These are phyloP conservation scores for Yarrowia sp. DNA, from an alignment of 805 yeast genomes.

Conservation along the genomic window DNA sequence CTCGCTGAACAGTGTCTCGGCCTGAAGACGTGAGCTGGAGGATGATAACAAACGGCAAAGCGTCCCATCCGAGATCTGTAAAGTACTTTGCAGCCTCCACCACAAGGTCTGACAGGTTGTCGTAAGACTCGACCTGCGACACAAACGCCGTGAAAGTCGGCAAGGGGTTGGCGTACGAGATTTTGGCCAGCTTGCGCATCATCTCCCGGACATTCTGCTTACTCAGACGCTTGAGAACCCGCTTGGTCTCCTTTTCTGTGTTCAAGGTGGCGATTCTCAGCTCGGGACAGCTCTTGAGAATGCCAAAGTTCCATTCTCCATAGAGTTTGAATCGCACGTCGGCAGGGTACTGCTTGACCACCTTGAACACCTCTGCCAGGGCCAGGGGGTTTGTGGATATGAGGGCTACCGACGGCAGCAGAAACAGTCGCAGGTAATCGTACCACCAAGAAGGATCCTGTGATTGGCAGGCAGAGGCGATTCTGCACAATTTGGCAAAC, in stretches of 20 bases:
- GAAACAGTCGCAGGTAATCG: constrained; percentile 65
- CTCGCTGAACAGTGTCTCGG: constrained; percentile 70
- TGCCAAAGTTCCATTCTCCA: constrained; percentile 72
- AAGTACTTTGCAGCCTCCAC: constrained; percentile 80
- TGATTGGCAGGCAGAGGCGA: constrained; percentile 52
- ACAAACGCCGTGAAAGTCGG: constrained; percentile 75
- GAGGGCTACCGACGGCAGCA: constrained; percentile 67
- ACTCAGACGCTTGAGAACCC: constrained; percentile 78
- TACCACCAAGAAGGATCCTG: constrained; percentile 56
- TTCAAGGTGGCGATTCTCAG: constrained; percentile 66
- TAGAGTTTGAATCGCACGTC: constrained; percentile 77
- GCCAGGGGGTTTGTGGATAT: constrained; percentile 64
- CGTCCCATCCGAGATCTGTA: constrained; percentile 84
- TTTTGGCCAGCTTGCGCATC: constrained; percentile 74
- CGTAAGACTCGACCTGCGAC: constrained; percentile 89
- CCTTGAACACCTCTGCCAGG: constrained; percentile 63
- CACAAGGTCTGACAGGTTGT: constrained; percentile 78
- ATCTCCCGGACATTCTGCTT: constrained; percentile 76
- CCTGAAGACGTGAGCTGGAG: constrained; percentile 68
- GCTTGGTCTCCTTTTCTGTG: constrained; percentile 81
- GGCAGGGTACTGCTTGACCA: constrained; percentile 62
- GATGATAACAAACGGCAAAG: constrained; percentile 73
- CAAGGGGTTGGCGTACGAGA: constrained; percentile 78
- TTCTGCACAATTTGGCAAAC: constrained; percentile 65
- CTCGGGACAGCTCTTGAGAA: constrained; percentile 61